Percentiles rank a stretch among this genome's conserved stretches.
phyloP scores from a whole-genome alignment of 371 early-diverging fungal species.

The Lichtheimia ramosa region DNA sequence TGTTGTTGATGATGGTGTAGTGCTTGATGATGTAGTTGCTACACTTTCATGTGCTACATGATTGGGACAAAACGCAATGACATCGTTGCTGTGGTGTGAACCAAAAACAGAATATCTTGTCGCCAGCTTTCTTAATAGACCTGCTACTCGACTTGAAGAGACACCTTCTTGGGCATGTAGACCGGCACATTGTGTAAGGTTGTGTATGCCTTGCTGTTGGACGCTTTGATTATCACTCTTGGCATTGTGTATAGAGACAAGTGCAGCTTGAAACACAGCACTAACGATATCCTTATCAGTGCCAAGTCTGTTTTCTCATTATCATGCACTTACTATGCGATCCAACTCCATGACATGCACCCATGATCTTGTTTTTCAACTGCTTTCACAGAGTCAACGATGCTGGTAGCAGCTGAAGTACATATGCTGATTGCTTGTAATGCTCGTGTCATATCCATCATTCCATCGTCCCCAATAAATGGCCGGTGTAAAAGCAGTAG shows the following conservation, averaged over 20 bases:
- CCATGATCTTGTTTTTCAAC: slow-evolving; percentile 11
- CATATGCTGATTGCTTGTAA: slow-evolving; percentile 30
- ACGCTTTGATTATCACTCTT: slow-evolving; percentile 29
- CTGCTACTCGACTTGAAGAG: slow-evolving; percentile 8
- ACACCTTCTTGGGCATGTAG: slow-evolving; percentile 17
- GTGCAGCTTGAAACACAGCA: slow-evolving; percentile 37
- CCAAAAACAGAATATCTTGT: slow-evolving; percentile 7
- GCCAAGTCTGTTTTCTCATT: background rate
- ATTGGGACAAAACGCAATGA: too few relatives aligned
- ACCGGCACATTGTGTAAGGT: slow-evolving; percentile 22
- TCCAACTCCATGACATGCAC: slow-evolving; percentile 34
- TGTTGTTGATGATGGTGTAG: too few relatives aligned
- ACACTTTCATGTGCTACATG: too few relatives aligned
- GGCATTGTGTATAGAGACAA: slow-evolving; percentile 42
- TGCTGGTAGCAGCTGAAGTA: slow-evolving; percentile 28
- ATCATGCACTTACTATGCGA: slow-evolving; percentile 32
- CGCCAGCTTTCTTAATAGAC: slow-evolving; percentile 8
- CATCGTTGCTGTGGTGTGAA: background rate
- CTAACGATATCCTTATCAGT: slow-evolving; percentile 9
- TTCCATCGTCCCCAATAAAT: slow-evolving; percentile 9
- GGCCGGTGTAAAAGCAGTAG: slow-evolving; percentile 19
- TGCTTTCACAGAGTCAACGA: slow-evolving; percentile 19
- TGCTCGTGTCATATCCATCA: slow-evolving; percentile 18
- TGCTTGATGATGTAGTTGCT: too few relatives aligned
- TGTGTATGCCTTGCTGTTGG: slow-evolving; percentile 19